Evolutionary conservation across 352 stramenopile species (phyloP).

Genomic region (Globisporangium cystogenes): DNA sequence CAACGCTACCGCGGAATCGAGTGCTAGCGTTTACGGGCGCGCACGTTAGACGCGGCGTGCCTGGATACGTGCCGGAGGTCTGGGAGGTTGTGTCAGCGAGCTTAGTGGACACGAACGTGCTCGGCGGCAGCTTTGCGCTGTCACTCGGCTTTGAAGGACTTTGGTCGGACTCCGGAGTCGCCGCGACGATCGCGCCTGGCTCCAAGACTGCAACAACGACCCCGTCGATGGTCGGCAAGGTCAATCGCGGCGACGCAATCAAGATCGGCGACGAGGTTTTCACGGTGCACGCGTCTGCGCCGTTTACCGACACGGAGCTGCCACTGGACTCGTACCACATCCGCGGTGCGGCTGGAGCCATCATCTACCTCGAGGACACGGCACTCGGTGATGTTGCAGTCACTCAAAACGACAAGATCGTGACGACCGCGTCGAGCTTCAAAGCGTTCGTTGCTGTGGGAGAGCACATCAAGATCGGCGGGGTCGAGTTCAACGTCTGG

Average conservation of each 20-base stretch:
- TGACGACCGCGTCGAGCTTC: constrained; percentile 46
- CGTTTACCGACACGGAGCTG: constrained; percentile 62
- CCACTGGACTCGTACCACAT: constrained; percentile 70
- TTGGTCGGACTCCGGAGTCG: constrained; percentile 24
- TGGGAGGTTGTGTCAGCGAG: constrained; percentile 57
- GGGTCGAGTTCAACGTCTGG: constrained; percentile 36
- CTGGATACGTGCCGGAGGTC: constrained; percentile 53
- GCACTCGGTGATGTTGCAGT: constrained; percentile 60
- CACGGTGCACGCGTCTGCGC: constrained; percentile 49
- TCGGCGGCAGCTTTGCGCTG: constrained; percentile 64
- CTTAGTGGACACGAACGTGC: constrained; percentile 16
- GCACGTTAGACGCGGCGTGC: constrained; percentile 30
- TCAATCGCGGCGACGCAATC: constrained; percentile 64
- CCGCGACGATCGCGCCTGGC: constrained; percentile 41
- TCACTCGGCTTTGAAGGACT: constrained; percentile 66
- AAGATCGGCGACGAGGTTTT: constrained; percentile 57
- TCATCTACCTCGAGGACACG: constrained; percentile 53
- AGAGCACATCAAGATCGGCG: constrained; percentile 60
- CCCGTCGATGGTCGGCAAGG: constrained; percentile 44
- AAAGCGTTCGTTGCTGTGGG: constrained; percentile 18
- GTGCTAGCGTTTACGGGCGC: constrained; percentile 40
- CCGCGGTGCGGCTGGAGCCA: constrained; percentile 21
- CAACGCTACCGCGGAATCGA: constrained; percentile 36
- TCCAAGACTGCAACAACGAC: constrained; percentile 40
- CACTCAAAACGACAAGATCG: constrained; percentile 18